A percentile compares a stretch with the other conserved stretches of the same genome.
phyloP scores from a whole-genome alignment of 2,329 filamentous ascomycete genomes.

The Ophiostoma fasciatum region DNA sequence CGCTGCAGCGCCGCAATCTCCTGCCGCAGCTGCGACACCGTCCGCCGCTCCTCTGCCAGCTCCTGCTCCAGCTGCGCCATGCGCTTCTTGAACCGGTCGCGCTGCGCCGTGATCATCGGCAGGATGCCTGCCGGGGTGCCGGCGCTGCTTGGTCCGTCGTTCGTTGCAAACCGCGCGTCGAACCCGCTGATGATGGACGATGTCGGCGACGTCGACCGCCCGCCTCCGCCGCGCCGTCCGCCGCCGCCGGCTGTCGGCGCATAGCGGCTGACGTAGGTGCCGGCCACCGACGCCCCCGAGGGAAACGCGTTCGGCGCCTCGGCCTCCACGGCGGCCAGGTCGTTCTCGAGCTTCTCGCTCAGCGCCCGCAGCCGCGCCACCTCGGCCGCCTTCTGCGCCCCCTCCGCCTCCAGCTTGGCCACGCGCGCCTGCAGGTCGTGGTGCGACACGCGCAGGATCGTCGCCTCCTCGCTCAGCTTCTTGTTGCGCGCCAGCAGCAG shows the following conservation, averaged over 20 bases:
- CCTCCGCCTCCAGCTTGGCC: conserved; percentile 66
- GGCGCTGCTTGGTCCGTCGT: conserved; percentile 51
- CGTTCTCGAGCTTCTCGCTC: conserved; percentile 80
- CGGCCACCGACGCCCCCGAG: conserved; percentile 81
- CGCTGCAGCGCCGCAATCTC: conserved; percentile 87
- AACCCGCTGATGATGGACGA: conserved; percentile 98
- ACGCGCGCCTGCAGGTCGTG: conserved; percentile 76
- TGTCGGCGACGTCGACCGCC: conserved; percentile 64
- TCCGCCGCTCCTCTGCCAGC: conserved; percentile 68
- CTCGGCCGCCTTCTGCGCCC: conserved; percentile 71
- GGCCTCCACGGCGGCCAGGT: conserved; percentile 74
- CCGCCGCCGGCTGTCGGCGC: conserved; percentile 51
- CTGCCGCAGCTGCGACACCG: conserved; percentile 71
- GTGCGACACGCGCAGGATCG: conserved; percentile 82
- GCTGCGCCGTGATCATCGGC: conserved; percentile 95
- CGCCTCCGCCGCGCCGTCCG: conserved; percentile 18
- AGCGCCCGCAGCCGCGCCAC: conserved; percentile 73
- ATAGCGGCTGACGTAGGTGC: conserved; percentile 73
- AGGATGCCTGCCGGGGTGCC: conserved; percentile 84
- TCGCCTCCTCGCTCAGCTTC: conserved; percentile 87
- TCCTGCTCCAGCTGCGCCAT: conserved; percentile 84
- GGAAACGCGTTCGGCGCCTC: conserved; percentile 74
- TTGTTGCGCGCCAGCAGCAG: conserved; percentile 87
- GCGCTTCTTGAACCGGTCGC: conserved; percentile 95
- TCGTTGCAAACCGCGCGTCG: conserved; percentile 42